Conservation (phyloP, 1,284 basidiomycete species). For the Cutaneotrichosporon cutaneum region DNA sequence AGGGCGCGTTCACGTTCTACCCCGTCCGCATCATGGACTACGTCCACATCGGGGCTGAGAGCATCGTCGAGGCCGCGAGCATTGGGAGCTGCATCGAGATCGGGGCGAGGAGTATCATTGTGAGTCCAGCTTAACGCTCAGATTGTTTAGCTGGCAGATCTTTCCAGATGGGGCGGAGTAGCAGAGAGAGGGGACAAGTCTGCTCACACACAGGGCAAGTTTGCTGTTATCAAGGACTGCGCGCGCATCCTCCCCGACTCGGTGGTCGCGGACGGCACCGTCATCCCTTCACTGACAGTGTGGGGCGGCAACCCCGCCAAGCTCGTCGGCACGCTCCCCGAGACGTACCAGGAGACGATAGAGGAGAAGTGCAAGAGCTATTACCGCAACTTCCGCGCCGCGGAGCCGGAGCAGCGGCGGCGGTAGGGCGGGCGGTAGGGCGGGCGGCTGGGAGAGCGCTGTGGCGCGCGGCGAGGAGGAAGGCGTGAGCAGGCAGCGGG, state of each 20-base stretch:
- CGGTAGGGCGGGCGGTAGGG: background rate
- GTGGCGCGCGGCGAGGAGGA: background rate
- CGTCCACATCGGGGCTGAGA: constrained; percentile 84
- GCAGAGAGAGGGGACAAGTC: background rate
- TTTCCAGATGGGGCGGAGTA: too few species aligned
- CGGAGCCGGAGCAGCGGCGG: background rate
- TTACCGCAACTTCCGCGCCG: constrained; percentile 65
- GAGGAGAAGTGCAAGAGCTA: constrained; percentile 75
- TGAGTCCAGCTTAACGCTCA: constrained; percentile 57
- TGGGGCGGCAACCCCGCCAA: constrained; percentile 87
- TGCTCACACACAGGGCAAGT: constrained; percentile 70
- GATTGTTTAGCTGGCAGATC: background rate
- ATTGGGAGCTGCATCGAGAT: constrained; percentile 94
- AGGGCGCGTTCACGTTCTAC: constrained; percentile 89
- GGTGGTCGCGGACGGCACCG: constrained; percentile 86
- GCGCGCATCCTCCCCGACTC: constrained; percentile 73
- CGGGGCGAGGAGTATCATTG: constrained; percentile 91
- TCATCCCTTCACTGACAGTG: constrained; percentile 81
- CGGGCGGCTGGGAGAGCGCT: too few species aligned
- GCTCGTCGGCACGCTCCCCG: constrained; percentile 79
- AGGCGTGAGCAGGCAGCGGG: background rate
- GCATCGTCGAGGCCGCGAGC: constrained; percentile 87
- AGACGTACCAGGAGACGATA: constrained; percentile 79
- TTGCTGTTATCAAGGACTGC: constrained; percentile 94
- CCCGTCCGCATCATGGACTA: constrained; percentile 96